These are phyloP conservation scores for Fusarium sacchari DNA, from an alignment of 2,329 filamentous ascomycete genomes.

Conservation along the genomic window DNA sequence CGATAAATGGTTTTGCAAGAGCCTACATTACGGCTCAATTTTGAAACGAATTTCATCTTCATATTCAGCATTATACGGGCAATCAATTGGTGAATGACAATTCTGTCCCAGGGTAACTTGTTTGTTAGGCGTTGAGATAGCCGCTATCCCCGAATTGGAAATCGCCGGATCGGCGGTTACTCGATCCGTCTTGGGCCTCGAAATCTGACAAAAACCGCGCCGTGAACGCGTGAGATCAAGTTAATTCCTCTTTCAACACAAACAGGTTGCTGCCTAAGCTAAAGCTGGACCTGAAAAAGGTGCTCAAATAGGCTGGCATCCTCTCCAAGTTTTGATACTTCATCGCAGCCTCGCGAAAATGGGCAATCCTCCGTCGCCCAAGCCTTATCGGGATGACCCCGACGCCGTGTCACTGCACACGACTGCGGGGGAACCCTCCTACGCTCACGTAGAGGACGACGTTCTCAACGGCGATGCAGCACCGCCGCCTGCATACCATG, in stretches of 20 bases:
- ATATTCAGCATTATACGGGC: not conserved
- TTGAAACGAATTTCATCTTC: fast-evolving
- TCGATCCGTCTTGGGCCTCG: not conserved
- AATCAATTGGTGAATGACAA: not conserved
- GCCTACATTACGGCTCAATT: fast-evolving
- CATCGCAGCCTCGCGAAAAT: not conserved
- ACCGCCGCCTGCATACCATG: not conserved
- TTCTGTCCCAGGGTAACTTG: not conserved
- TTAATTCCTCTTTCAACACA: not conserved
- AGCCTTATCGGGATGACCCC: slow-evolving; percentile 25
- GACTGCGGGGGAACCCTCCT: slow-evolving; percentile 16
- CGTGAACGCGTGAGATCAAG: not conserved
- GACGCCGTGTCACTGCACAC: slow-evolving; percentile 37
- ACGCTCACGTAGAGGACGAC: slow-evolving; percentile 6
- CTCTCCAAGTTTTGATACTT: fast-evolving
- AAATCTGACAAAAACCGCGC: not conserved
- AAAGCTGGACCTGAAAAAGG: not conserved
- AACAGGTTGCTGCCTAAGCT: not conserved
- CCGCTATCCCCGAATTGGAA: not conserved
- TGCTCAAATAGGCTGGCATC: not conserved
- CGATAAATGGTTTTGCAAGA: fast-evolving
- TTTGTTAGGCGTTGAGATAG: not conserved
- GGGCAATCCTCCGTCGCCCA: not conserved
- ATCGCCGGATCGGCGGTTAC: slow-evolving; percentile 6
- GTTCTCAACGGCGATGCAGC: not conserved